Base-by-base conservation (phyloP, 192 early-diverging fungal species). In the Allomyces macrogynus region DNA sequence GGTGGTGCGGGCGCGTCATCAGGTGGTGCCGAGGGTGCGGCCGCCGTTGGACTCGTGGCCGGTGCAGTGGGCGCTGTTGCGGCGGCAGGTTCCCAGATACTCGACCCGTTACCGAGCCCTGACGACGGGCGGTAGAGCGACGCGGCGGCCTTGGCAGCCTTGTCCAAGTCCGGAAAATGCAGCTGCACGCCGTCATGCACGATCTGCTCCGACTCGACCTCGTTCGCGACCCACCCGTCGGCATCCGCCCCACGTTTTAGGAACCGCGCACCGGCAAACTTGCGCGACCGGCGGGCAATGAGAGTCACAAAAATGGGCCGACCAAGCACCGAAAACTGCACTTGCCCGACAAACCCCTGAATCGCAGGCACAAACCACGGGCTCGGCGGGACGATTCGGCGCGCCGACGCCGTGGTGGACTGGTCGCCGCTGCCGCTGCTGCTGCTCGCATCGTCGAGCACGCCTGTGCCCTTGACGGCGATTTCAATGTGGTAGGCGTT, bases 171-270 rank as follows among this genome's bases (percentile, higher is more conserved):
- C 3, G 49, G 49, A 5, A 57, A 57, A 14, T 24, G 76, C 80
- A 14, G 23, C 44, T n/a, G 70, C 71, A 40, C 69, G 70, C 18
- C 86, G 64, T 94, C 92, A 24, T 86, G 76, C 0, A 97, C 93
- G 67, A 99, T 97, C 72, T 99, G 95, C 73, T 99, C 95, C 1
- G 92, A 92, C 75, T 99, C 95, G 1, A 99, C 93, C 66, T 99
- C 95, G 71, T 99, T 99, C 11, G 95, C 95, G 12, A 99, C 95
- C 49, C 49, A 61, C 24, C 22, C 62, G 69, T 89, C 77, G 63
- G 92, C 89, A 71, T 96, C 95, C 24, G 86, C 89, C 16, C 95
- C 95, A 63, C 95, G 84, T 66, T 97, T 97, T 65, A 95, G 76
- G 66, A 93, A 99, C 63, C 95, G 81, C 27, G 91, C 95, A 18